A percentile compares a stretch with the other conserved stretches of the same genome.
Conservation (phyloP, 371 early-diverging fungal species). For the Chytridium lagenaria region DNA sequence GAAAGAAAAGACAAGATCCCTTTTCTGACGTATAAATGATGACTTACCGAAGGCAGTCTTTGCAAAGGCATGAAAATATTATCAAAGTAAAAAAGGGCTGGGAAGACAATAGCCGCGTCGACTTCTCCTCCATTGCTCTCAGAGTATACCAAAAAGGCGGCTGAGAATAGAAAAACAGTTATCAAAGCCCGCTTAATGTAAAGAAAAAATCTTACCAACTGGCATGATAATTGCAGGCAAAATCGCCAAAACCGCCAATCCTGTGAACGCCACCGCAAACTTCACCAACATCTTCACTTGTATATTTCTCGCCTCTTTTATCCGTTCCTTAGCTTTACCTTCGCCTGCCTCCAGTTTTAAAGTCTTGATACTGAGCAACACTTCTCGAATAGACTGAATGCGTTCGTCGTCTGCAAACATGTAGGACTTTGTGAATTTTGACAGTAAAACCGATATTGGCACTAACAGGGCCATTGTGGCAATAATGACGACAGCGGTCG, state of each 20-base stretch:
- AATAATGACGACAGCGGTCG: conserved; percentile 19
- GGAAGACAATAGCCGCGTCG: conserved; percentile 36
- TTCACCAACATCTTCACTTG: conserved; percentile 21
- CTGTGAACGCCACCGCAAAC: not conserved
- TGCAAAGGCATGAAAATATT: conserved; percentile 31
- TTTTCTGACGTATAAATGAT: too few relatives aligned
- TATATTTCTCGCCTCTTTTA: conserved; percentile 24
- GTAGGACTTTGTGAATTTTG: not conserved
- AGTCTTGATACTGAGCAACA: conserved; percentile 36
- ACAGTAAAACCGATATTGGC: not conserved
- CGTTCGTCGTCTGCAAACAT: conserved; percentile 17
- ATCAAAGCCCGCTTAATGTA: not conserved
- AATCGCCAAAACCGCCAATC: conserved; percentile 9
- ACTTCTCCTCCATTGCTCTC: conserved; percentile 17
- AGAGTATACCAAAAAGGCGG: not conserved
- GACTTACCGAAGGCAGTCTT: not conserved
- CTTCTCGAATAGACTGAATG: conserved; percentile 29
- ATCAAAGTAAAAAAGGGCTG: conserved; percentile 37
- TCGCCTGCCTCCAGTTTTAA: conserved; percentile 41
- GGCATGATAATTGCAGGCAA: conserved; percentile 38
- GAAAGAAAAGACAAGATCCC: too few relatives aligned
- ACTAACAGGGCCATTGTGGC: not conserved
- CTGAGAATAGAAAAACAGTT: too few relatives aligned
- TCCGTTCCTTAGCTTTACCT: conserved; percentile 19
- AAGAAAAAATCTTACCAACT: conserved; percentile 27